Conservation (phyloP, 176 grass and related monocot genomes). For the Luzula sylvatica region DNA sequence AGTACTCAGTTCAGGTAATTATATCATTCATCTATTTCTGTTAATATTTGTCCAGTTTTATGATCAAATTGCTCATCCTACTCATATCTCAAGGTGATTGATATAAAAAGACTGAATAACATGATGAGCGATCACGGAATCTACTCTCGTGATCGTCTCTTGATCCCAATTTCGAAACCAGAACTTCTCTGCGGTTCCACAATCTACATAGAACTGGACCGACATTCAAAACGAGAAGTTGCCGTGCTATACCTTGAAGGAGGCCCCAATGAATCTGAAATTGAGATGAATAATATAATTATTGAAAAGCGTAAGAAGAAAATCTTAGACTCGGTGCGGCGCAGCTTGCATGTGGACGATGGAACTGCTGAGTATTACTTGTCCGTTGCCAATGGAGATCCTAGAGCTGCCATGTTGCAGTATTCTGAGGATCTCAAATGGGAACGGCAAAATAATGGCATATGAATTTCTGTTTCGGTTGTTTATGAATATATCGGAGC, state of each 20-base stretch:
- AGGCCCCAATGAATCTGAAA: conserved; percentile 25
- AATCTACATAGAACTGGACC: conserved; percentile 89
- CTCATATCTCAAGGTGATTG: conserved; percentile 34
- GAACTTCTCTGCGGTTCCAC: conserved; percentile 51
- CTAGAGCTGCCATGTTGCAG: conserved; percentile 72
- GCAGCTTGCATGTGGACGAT: conserved; percentile 65
- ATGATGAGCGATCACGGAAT: conserved; percentile 99
- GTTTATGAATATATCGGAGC: background rate
- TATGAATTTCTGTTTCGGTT: conserved; percentile 6
- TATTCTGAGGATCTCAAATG: conserved; percentile 77
- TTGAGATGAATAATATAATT: background rate
- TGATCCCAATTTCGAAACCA: conserved; percentile 56
- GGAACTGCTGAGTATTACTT: conserved; percentile 91
- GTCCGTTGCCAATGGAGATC: conserved; percentile 61
- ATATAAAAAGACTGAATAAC: conserved; percentile 83
- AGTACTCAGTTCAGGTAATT: conserved; percentile 73
- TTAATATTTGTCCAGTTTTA: background rate
- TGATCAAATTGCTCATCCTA: background rate
- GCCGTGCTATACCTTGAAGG: conserved; percentile 64
- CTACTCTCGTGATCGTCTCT: conserved; percentile 78
- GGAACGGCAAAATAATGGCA: conserved; percentile 38
- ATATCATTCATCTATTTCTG: background rate
- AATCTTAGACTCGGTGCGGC: conserved; percentile 61
- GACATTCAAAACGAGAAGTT: conserved; percentile 73
- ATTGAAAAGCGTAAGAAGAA: conserved; percentile 31